These are phyloP conservation scores for Trypanosoma scelopori DNA, from an alignment of 208 protist species.

Conservation along the genomic window DNA sequence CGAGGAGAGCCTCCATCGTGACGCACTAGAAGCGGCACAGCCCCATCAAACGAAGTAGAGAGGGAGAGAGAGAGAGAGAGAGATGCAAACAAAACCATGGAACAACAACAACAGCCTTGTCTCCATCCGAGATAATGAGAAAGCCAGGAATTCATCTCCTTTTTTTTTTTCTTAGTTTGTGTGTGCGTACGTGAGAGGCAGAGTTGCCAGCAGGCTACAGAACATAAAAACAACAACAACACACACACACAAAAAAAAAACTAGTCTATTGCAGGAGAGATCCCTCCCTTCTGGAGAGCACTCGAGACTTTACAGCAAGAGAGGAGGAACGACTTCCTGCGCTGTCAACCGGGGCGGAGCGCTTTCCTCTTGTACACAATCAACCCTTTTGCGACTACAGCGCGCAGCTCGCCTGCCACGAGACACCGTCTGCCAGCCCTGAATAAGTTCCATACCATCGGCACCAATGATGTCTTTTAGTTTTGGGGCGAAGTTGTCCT, in stretches of 20 bases:
- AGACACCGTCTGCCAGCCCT: neutral
- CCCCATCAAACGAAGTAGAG: no score
- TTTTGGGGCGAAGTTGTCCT: slow-evolving; percentile 40
- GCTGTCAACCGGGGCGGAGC: slow-evolving; percentile 2
- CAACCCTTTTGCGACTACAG: neutral
- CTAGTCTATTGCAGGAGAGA: slow-evolving; percentile 11
- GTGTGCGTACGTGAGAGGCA: neutral
- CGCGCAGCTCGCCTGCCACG: neutral
- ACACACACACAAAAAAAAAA: no score
- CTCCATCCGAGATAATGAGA: no score
- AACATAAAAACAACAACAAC: no score
- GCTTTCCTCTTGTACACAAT: neutral
- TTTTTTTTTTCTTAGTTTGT: no score
- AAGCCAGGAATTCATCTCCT: no score
- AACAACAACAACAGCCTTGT: no score
- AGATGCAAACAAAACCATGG: no score
- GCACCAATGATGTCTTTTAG: slow-evolving; percentile 64
- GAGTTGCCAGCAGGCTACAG: neutral
- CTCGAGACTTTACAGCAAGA: no score
- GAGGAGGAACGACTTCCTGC: slow-evolving; percentile 8
- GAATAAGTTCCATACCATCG: slow-evolving; percentile 11
- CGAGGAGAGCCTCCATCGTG: slow-evolving; percentile 21
- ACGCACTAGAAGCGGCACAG: neutral
- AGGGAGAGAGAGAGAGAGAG: no score
- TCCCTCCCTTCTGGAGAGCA: no score